Percentiles rank a stretch among this genome's conserved stretches.
Conservation (phyloP, 495 filamentous ascomycete species). For the Neurospora sublineolata region DNA sequence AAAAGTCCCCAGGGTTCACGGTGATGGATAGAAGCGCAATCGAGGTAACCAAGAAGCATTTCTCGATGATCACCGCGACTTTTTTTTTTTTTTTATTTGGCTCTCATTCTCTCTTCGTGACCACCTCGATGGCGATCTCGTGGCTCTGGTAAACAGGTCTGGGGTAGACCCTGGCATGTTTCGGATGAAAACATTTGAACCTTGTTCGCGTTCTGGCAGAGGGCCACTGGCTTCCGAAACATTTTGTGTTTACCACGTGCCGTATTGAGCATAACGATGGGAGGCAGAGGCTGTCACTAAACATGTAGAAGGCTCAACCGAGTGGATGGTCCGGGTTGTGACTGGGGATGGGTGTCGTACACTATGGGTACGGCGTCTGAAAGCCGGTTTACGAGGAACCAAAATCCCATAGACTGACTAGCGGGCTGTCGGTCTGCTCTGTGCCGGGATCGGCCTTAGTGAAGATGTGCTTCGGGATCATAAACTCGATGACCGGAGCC, state of each 20-base stretch:
- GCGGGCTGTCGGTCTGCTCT: constrained; percentile 32
- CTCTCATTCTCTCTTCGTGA: neutral
- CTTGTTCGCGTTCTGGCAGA: neutral
- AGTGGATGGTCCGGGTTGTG: constrained; percentile 7
- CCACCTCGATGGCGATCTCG: neutral
- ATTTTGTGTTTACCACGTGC: constrained; percentile 9
- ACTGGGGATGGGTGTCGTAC: neutral
- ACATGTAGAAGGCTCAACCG: neutral
- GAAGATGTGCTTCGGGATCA: constrained; percentile 87
- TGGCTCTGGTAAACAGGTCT: neutral
- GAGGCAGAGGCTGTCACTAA: neutral
- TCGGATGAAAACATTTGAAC: neutral
- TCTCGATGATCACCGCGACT: neutral
- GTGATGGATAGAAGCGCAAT: neutral
- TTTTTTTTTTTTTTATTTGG: neutral
- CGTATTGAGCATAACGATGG: neutral
- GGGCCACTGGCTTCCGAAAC: constrained; percentile 1
- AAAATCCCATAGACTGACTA: constrained; percentile 49
- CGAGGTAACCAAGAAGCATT: neutral
- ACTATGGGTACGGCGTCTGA: neutral
- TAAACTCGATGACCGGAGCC: constrained; percentile 77
- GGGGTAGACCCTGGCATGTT: neutral
- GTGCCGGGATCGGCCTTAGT: constrained; percentile 38
- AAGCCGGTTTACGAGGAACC: constrained; percentile 7
- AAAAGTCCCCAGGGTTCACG: neutral